Percentiles rank a stretch among this genome's conserved stretches.
These are phyloP conservation scores for Aspergillus ochraceoroseus DNA, from an alignment of 2,329 filamentous ascomycete species.

Conservation along the genomic window DNA sequence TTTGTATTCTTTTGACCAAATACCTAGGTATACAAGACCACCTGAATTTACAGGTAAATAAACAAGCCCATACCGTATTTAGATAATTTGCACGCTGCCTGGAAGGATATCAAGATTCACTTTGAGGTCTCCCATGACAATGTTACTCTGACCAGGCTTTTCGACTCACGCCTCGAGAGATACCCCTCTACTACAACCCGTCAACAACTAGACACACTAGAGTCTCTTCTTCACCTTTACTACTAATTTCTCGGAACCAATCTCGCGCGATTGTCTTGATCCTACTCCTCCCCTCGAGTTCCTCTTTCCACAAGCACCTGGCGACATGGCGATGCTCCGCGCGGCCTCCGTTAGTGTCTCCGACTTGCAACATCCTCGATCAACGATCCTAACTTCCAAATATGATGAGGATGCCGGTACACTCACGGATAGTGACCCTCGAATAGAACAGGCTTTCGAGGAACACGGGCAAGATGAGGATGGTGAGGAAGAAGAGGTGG, in stretches of 20 bases:
- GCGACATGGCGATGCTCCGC: conserved; percentile 27
- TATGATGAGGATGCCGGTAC: conserved; percentile 18
- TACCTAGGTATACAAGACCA: background rate
- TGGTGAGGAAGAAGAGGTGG: conserved; percentile 38
- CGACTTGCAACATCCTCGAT: conserved; percentile 22
- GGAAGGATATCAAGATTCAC: conserved; percentile 1
- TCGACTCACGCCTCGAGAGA: conserved; percentile 3
- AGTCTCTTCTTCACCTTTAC: background rate
- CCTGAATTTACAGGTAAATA: conserved; percentile 5
- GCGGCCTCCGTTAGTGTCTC: conserved; percentile 25
- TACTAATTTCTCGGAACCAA: background rate
- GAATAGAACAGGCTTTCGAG: conserved; percentile 12
- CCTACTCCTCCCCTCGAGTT: background rate
- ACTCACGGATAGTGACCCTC: conserved; percentile 18
- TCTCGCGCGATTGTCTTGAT: background rate
- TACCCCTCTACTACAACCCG: too few species aligned
- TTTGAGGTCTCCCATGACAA: background rate
- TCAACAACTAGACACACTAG: background rate
- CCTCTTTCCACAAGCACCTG: background rate
- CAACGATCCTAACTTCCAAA: conserved; percentile 16
- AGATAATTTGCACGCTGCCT: conserved; percentile 14
- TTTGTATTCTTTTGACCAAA: too few species aligned
- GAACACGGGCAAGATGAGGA: conserved; percentile 30
- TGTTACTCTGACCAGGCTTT: background rate
- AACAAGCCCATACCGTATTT: conserved; percentile 14